Evolutionary conservation across 2,329 filamentous ascomycete genomes (phyloP).

Genomic region (Albifimbria verrucaria): DNA sequence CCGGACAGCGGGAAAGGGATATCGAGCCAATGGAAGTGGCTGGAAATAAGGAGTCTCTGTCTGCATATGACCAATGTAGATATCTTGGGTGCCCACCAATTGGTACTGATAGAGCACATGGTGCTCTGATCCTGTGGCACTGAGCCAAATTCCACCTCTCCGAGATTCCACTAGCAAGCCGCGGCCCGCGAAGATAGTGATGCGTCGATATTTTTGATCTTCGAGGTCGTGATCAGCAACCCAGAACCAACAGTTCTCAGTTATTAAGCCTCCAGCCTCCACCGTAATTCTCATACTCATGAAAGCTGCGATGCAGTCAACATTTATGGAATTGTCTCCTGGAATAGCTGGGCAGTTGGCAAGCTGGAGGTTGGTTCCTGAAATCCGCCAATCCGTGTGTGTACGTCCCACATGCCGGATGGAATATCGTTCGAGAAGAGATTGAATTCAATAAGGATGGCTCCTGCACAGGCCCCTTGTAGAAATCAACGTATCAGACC

Average conservation of each 20-base stretch:
- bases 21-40: slow-evolving; percentile 56
- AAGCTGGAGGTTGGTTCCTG: slow-evolving; percentile 65
- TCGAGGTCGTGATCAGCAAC: slow-evolving; percentile 55
- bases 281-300: slow-evolving; percentile 41
- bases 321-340: slow-evolving; percentile 21
- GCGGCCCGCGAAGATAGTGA: slow-evolving; percentile 51
- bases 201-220: slow-evolving; percentile 41
- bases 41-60: slow-evolving; percentile 73
- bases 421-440: slow-evolving; percentile 44
- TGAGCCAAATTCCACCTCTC: slow-evolving; percentile 51
- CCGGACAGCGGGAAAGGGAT: slow-evolving; percentile 48
- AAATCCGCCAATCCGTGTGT: slow-evolving; percentile 71
- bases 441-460: slow-evolving; percentile 72
- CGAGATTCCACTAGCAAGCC: slow-evolving; percentile 44
- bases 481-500: slow-evolving; percentile 68
- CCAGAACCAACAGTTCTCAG: slow-evolving; percentile 46
- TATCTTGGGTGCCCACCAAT: slow-evolving; percentile 54
- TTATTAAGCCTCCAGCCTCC: slow-evolving; percentile 33
- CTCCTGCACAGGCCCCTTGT: slow-evolving; percentile 66
- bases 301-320: slow-evolving; percentile 38
- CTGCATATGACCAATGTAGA: slow-evolving; percentile 64
- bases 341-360: slow-evolving; percentile 60
- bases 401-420: slow-evolving; percentile 70
- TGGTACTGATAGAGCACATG: slow-evolving; percentile 68
- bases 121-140: slow-evolving; percentile 65